Evolutionary conservation across 2,329 filamentous ascomycete genomes (phyloP).

Genomic region (Penicillium polonicum): DNA sequence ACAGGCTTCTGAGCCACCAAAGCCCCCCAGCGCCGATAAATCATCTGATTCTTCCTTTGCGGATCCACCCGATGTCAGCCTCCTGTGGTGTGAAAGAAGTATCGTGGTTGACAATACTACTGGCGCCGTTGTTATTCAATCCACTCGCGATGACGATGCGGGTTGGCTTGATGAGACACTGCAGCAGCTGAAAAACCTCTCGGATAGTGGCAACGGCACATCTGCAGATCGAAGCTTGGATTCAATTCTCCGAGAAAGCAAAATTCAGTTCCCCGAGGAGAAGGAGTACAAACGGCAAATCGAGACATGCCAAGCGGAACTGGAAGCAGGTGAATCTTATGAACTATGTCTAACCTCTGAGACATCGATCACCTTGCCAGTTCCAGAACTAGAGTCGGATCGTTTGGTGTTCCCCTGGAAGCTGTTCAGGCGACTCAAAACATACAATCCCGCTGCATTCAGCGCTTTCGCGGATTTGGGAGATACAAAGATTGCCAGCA

Average conservation of each 20-base stretch:
- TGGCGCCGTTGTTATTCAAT: conserved; percentile 65
- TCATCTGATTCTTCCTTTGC: conserved; percentile 25
- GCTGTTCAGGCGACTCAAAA: conserved; percentile 68
- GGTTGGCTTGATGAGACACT: conserved; percentile 47
- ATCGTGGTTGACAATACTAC: conserved; percentile 72
- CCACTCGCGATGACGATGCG: conserved; percentile 51
- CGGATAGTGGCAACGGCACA: conserved; percentile 1
- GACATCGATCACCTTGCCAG: conserved; percentile 58
- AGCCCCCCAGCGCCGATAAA: neutral
- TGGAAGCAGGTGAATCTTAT: conserved; percentile 77
- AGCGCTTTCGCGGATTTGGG: conserved; percentile 76
- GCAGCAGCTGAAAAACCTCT: conserved; percentile 27
- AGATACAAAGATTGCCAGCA: conserved; percentile 69
- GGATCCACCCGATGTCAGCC: conserved; percentile 66
- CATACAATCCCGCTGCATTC: conserved; percentile 77
- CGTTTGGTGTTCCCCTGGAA: conserved; percentile 58
- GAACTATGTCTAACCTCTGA: conserved; percentile 81
- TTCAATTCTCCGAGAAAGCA: conserved; percentile 31
- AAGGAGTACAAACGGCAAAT: conserved; percentile 65
- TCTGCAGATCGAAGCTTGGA: conserved; percentile 29
- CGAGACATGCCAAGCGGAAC: conserved; percentile 65
- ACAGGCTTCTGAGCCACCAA: conserved; percentile 22
- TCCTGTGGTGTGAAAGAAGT: conserved; percentile 74
- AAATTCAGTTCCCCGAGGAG: conserved; percentile 39
- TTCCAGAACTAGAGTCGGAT: conserved; percentile 20